These are phyloP conservation scores for Pseudogymnoascus sp. DNA, from an alignment of 2,329 filamentous ascomycete species.

Conservation along the genomic window DNA sequence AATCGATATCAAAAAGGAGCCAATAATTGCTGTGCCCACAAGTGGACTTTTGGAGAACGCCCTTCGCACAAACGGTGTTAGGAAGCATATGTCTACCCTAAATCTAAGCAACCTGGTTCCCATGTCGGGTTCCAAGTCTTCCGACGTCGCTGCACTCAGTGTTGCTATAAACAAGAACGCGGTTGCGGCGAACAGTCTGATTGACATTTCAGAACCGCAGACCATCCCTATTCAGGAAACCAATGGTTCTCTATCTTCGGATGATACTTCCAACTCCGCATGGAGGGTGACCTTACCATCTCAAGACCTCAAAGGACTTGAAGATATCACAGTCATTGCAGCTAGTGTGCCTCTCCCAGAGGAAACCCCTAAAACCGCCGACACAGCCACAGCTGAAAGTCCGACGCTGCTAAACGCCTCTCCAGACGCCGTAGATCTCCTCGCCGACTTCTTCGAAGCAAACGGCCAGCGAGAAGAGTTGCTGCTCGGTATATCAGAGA, in stretches of 20 bases:
- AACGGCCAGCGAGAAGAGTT: not conserved
- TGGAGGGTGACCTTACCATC: not conserved
- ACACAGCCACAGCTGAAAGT: not conserved
- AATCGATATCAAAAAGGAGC: no score
- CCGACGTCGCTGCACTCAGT: not conserved
- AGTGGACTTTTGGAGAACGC: not conserved
- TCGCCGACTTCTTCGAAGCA: not conserved
- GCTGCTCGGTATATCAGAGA: not conserved
- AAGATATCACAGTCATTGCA: not conserved
- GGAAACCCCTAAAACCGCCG: not conserved
- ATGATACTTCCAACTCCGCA: not conserved
- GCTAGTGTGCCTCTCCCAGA: not conserved
- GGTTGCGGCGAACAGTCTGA: not conserved
- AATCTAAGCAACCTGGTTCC: not conserved
- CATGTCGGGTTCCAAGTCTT: not conserved
- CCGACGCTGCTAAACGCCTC: no score
- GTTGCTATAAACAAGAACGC: not conserved
- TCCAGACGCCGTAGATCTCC: not conserved
- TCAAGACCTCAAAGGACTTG: not conserved
- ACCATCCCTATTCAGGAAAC: not conserved
- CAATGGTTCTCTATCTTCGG: not conserved
- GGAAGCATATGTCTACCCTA: not conserved
- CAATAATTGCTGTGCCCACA: not conserved
- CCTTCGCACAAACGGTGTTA: not conserved
- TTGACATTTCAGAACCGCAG: not conserved